phyloP scores from a whole-genome alignment of 345 rosid genomes.

The Erysimum cheiranthoides region DNA sequence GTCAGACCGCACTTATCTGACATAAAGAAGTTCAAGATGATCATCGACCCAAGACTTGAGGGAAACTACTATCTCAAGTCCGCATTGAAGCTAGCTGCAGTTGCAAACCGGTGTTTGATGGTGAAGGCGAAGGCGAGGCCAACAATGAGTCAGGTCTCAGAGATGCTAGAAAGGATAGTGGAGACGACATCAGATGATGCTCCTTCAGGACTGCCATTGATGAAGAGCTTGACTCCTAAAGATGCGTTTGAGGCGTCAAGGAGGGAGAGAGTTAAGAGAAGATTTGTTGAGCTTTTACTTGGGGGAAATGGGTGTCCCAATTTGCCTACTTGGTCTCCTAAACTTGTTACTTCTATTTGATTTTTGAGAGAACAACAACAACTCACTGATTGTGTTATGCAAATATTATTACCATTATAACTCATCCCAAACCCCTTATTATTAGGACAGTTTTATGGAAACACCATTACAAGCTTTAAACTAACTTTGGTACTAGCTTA shows the following conservation, averaged over 20 bases:
- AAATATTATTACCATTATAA: slow-evolving; percentile 32
- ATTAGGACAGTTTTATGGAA: slow-evolving; percentile 1
- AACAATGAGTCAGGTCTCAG: slow-evolving; percentile 78
- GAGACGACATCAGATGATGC: slow-evolving; percentile 53
- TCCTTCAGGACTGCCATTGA: slow-evolving; percentile 48
- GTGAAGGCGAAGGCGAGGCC: slow-evolving; percentile 73
- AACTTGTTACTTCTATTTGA: slow-evolving; percentile 47
- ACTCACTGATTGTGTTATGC: slow-evolving; percentile 25
- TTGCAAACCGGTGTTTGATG: slow-evolving; percentile 80
- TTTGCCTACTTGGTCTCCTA: slow-evolving; percentile 61
- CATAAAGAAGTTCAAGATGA: slow-evolving; percentile 66
- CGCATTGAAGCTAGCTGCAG: slow-evolving; percentile 72
- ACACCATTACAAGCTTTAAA: not conserved
- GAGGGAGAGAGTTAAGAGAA: slow-evolving; percentile 56
- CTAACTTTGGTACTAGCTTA: not conserved
- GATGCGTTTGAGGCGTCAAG: slow-evolving; percentile 50
- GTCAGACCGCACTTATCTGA: slow-evolving; percentile 80
- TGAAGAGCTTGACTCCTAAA: slow-evolving; percentile 47
- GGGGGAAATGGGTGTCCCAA: slow-evolving; percentile 62
- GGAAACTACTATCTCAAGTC: slow-evolving; percentile 71
- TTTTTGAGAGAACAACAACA: slow-evolving; percentile 16
- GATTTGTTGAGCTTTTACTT: slow-evolving; percentile 52
- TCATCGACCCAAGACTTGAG: slow-evolving; percentile 83
- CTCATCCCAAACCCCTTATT: not conserved
- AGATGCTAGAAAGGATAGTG: slow-evolving; percentile 67